Conservation (phyloP, 768 basidiomycete genomes). For the Podaxis pistillaris region DNA sequence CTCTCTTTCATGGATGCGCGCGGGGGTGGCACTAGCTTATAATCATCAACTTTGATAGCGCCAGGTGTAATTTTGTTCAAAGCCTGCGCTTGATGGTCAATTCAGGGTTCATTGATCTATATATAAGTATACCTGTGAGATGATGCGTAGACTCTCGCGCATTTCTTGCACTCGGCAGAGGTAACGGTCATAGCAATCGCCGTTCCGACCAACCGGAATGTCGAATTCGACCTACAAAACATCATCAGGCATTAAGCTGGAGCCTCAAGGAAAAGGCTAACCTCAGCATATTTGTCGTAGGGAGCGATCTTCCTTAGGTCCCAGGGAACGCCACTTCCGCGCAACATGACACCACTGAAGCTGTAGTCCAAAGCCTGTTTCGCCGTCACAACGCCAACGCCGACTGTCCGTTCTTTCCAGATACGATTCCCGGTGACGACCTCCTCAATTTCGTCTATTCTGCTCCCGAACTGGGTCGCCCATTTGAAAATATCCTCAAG, state of each 20-base stretch:
- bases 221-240: conserved; percentile 87
- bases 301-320: conserved; percentile 89
- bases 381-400: conserved; percentile 87
- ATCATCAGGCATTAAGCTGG: background rate
- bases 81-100: conserved; percentile 35
- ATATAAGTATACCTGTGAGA: conserved; percentile 51
- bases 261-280: conserved; percentile 25
- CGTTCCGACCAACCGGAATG: conserved; percentile 93
- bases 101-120: background rate
- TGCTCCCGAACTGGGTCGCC: conserved; percentile 89
- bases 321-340: conserved; percentile 94
- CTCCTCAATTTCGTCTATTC: conserved; percentile 97
- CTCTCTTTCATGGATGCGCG: conserved; percentile 99
- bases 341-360: conserved; percentile 96
- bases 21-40: conserved; percentile 95
- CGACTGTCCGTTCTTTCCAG: conserved; percentile 94
- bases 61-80: conserved; percentile 97
- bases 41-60: conserved; percentile 92
- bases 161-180: conserved; percentile 98
- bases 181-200: conserved; percentile 98
- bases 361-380: conserved; percentile 89
- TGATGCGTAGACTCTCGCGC: conserved; percentile 89
- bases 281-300: conserved; percentile 96
- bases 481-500: conserved; percentile 97
- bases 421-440: conserved; percentile 97